Conservation (phyloP, 345 rosid genomes). For the Noccaea caerulescens region DNA sequence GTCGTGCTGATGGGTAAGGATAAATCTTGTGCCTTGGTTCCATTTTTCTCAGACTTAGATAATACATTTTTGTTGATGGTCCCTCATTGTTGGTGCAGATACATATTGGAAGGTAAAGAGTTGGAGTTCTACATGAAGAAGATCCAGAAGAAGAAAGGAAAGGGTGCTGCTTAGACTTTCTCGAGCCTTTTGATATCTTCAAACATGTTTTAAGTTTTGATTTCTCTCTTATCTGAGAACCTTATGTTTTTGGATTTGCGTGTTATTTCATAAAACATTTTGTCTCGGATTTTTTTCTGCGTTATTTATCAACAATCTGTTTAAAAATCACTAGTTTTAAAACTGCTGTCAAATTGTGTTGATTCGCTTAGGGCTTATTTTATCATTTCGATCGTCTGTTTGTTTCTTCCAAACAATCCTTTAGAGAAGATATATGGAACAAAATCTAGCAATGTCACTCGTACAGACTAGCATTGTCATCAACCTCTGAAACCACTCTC, state of each 20-base stretch:
- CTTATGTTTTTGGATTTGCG: conserved; percentile 35
- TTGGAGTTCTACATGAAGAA: conserved; percentile 83
- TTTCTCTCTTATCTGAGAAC: conserved; percentile 27
- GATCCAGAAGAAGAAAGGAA: conserved; percentile 89
- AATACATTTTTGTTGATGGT: neutral
- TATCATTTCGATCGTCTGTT: too few species aligned
- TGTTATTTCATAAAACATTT: conserved; percentile 14
- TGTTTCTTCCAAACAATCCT: too few species aligned
- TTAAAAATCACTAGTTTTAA: too few species aligned
- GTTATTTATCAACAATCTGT: too few species aligned
- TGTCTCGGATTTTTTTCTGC: neutral
- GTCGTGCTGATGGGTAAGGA: conserved; percentile 76
- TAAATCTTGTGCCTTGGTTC: neutral
- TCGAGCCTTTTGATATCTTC: conserved; percentile 8
- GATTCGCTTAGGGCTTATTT: too few species aligned
- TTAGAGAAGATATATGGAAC: too few species aligned
- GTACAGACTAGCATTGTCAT: too few species aligned
- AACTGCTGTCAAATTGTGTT: too few species aligned
- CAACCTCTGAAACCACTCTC: too few species aligned
- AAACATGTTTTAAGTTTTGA: conserved; percentile 30
- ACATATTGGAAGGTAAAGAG: conserved; percentile 72
- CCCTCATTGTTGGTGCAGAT: conserved; percentile 44
- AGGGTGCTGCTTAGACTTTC: conserved; percentile 60
- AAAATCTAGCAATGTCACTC: too few species aligned
- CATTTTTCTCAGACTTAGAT: neutral